Evolutionary conservation across 768 basidiomycete genomes (phyloP), one percentile per base, ranked within the genome.

Genomic region (Lactifluus echinatus): DNA sequence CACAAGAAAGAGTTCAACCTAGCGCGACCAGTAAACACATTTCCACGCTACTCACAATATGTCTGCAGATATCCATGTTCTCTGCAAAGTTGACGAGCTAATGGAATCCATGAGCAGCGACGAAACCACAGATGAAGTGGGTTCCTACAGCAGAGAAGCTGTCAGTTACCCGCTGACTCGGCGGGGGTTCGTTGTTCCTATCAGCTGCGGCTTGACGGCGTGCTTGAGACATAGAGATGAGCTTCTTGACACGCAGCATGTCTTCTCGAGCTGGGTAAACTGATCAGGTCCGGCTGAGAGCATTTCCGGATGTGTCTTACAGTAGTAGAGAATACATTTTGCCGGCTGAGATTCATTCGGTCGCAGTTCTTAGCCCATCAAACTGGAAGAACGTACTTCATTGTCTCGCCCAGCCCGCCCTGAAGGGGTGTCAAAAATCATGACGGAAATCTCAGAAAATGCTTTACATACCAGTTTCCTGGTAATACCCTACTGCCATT

Each of bases 351-450:
- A 11, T 28, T 8, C 3, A 17, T 15, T 60, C 11, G 55, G 53
- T 31, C 54, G 59, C 50, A 34, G n/a, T 23, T 52, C 24, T 51
- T 14, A 24, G 17, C 29, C 21, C 0, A 44, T 29, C 42, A 21
- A 19, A 45, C n/a, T 44, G 8, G 26, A 42, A 15, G 19, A 17
- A 70, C 80, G 64, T 62, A 88, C 89, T 59, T 71, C 66, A 31
- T 87, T 87, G 66, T 92, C 88, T 51, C 90, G 78, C 26, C 89
- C 90, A 55, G 86, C 89, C 49, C 89, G 77, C 43, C 89, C 88
- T 87, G 55, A 31, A 10, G 31, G 46, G 12, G 28, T 40, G 44
- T 49, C 49, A 51, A 60, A 3, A 48, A 37, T n/a, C 15, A 66
- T 23, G 62, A 19, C 14, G 51, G 19, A 21, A 2, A 31, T 47